Evolutionary conservation across 1,139 yeast species (phyloP), one percentile per base, ranked within the genome.

Genomic region (Geotrichum klebahnii): DNA sequence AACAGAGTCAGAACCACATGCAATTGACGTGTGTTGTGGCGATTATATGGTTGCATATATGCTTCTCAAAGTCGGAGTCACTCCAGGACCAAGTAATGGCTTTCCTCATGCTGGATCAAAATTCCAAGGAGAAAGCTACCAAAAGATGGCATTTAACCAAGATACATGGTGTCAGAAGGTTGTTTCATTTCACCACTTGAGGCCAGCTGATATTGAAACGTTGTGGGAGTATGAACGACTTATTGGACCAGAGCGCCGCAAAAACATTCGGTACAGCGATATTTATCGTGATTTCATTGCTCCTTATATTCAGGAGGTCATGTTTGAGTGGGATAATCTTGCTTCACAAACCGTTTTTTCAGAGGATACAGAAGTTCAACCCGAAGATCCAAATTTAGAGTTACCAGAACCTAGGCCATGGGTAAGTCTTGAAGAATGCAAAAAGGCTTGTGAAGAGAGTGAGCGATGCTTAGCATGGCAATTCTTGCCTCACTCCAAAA

Each of bases 1-100:
- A 9, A 53, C 55, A 14, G 46, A 55, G 42, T 62, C 63, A 46
- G 67, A 66, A 31, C 50, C 57, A 17, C 48, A 52, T 14, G 59
- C 68, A 1, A 54, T 58, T 24, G 45, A 52, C n/a, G 61, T 57
- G 33, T 65, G 68, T 54, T 65, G 70, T 50, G 73, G 72, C 2
- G 73, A 69, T 55, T 61, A 57, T 47, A 61, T 69, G 62, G 61
- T 69, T 2, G 70, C 71, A 19, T 44, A 46, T 39, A 58, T 55
- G 59, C 54, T 53, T 35, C 34, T 38, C 45, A 62, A 63, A 24
- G 32, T 37, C 44, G 44, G 44, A 36, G 28, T 44, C 24, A n/a
- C 14, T 10, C 35, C 46, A 5, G 2, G 3, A 22, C 44, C 39
- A 2, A 28, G 32, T 2, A 51, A 46, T 20, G 50, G 33, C 16